Evolutionary conservation across 2,329 filamentous ascomycete species (phyloP).

Genomic region (Pleurostoma richardsiae): DNA sequence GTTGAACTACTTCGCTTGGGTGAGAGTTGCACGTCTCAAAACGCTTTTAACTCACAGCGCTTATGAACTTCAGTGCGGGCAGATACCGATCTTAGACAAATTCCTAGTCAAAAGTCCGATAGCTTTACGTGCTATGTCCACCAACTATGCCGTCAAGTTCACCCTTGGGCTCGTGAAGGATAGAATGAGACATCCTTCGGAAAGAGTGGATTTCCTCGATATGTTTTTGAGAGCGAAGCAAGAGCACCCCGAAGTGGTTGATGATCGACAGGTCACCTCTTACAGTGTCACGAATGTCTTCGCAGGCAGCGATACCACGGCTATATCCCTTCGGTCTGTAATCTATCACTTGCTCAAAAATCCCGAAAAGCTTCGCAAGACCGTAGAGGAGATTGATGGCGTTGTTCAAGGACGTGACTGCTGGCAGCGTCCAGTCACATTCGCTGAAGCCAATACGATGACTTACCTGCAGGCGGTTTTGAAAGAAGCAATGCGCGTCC

Average conservation of each 20-base stretch:
- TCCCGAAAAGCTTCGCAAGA: conserved; percentile 36
- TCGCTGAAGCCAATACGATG: no score
- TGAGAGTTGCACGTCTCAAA: conserved; percentile 1
- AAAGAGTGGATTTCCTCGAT: conserved; percentile 40
- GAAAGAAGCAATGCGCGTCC: conserved; percentile 46
- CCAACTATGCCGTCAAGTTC: neutral
- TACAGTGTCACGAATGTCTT: conserved; percentile 16
- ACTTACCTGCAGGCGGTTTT: conserved; percentile 48
- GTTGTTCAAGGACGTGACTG: conserved; percentile 22
- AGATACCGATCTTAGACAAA: no score
- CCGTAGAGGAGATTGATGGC: conserved; percentile 50
- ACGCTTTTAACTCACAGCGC: neutral
- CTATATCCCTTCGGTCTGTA: conserved; percentile 53
- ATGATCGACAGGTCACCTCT: conserved; percentile 15
- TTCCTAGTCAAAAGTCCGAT: no score
- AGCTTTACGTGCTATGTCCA: no score
- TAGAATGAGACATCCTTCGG: neutral
- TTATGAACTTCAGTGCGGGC: no score
- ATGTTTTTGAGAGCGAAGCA: conserved; percentile 53
- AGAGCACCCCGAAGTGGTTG: conserved; percentile 51
- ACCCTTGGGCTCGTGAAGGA: neutral
- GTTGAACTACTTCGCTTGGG: conserved; percentile 11
- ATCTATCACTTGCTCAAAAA: conserved; percentile 59
- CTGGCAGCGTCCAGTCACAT: no score
- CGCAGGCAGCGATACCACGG: conserved; percentile 59